These are phyloP conservation scores for Starmerella floricola DNA, from an alignment of 805 yeast genomes.

Conservation along the genomic window DNA sequence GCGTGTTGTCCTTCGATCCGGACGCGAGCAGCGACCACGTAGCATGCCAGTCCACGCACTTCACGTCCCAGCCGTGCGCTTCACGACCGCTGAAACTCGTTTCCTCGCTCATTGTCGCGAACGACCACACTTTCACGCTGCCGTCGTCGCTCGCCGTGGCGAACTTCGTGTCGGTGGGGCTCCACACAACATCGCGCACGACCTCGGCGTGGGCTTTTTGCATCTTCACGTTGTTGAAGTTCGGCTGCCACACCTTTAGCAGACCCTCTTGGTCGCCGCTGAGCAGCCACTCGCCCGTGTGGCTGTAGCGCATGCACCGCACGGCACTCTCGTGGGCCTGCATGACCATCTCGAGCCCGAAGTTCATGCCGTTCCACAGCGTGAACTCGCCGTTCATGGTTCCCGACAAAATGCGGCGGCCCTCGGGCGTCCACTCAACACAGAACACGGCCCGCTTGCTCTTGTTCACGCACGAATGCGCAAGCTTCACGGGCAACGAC, in stretches of 20 bases:
- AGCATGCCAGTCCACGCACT: conserved; percentile 95
- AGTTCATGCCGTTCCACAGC: conserved; percentile 90
- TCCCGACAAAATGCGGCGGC: conserved; percentile 78
- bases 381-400: conserved; percentile 92
- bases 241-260: conserved; percentile 95
- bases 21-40: conserved; percentile 71
- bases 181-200: conserved; percentile 74
- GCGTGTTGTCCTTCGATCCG: conserved; percentile 89
- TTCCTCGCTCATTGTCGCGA: conserved; percentile 74
- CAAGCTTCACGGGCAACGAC: conserved; percentile 68
- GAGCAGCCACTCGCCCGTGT: conserved; percentile 85
- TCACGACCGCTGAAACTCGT: conserved; percentile 50
- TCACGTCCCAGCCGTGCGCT: conserved; percentile 94
- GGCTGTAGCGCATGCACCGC: conserved; percentile 65
- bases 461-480: conserved; percentile 82
- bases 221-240: conserved; percentile 83
- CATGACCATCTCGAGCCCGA: conserved; percentile 93
- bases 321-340: conserved; percentile 95
- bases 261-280: conserved; percentile 89
- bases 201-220: conserved; percentile 66
- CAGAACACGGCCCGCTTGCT: conserved; percentile 82
- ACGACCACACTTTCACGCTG: conserved; percentile 84
- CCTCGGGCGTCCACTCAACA: conserved; percentile 95
- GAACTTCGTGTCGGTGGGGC: conserved; percentile 82
- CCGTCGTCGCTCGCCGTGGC: conserved; percentile 93